phyloP scores from a whole-genome alignment of 108 stramenopile genomes.

The Cyclotella distinguenda region DNA sequence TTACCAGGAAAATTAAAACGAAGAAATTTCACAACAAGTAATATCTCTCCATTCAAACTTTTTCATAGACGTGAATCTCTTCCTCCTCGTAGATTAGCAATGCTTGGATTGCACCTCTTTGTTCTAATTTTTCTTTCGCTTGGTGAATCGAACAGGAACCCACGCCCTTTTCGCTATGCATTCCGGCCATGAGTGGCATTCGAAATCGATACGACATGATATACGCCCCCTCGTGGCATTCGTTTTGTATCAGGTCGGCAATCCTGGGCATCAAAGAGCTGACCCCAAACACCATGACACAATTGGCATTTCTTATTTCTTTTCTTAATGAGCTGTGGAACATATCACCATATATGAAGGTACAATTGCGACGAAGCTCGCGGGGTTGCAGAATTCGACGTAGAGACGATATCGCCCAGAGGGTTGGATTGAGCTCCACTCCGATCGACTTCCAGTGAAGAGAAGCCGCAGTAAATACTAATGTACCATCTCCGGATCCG shows the following conservation, averaged over 20 bases:
- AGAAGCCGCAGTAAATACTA: constrained; percentile 60
- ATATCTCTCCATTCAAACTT: too few relatives aligned
- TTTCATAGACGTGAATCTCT: constrained; percentile 75
- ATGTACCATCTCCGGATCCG: constrained; percentile 75
- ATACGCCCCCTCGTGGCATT: constrained; percentile 56
- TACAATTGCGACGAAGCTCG: constrained; percentile 22
- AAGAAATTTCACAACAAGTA: too few relatives aligned
- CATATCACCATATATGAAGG: constrained; percentile 55
- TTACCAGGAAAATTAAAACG: too few relatives aligned
- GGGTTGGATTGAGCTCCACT: constrained; percentile 71
- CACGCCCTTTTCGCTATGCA: background rate
- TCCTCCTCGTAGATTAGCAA: constrained; percentile 69
- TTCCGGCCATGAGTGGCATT: constrained; percentile 54
- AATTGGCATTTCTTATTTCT: constrained; percentile 37
- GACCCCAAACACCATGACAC: constrained; percentile 83
- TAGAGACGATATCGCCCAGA: constrained; percentile 60
- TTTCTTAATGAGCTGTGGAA: constrained; percentile 12
- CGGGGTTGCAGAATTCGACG: constrained; percentile 52
- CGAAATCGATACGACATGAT: constrained; percentile 80
- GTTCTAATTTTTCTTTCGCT: background rate
- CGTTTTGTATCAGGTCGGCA: constrained; percentile 54
- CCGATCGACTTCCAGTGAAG: constrained; percentile 56
- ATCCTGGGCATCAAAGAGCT: constrained; percentile 61
- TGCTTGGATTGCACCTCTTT: constrained; percentile 38
- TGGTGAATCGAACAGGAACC: too few relatives aligned